phyloP scores from a whole-genome alignment of 768 basidiomycete genomes.

The Udeniomyces megalosporus region DNA sequence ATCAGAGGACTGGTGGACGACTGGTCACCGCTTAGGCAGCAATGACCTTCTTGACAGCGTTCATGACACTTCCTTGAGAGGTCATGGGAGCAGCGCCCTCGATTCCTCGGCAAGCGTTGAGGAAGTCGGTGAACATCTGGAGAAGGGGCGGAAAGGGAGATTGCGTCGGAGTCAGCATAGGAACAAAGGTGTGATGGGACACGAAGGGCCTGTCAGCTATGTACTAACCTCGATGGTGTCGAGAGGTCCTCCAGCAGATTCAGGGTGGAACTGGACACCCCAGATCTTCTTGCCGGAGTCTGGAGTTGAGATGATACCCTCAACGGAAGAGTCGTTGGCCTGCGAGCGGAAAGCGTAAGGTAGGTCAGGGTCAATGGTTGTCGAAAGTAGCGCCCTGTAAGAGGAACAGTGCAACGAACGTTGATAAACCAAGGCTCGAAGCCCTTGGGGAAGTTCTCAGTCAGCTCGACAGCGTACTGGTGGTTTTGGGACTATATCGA shows the following conservation, averaged over 20 bases:
- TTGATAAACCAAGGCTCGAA: slow-evolving; percentile 99
- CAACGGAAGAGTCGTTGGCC: slow-evolving; percentile 69
- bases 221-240: slow-evolving; percentile 89
- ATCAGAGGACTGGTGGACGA: too few relatives aligned
- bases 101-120: slow-evolving; percentile 26
- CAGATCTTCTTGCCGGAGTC: slow-evolving; percentile 82
- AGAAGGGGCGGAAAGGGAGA: neutral
- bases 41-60: too few relatives aligned
- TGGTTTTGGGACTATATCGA: slow-evolving; percentile 47
- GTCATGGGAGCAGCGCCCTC: neutral
- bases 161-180: neutral
- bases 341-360: neutral
- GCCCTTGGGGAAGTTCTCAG: slow-evolving; percentile 86
- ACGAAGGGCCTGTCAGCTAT: neutral
- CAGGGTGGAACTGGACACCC: slow-evolving; percentile 99
- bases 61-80: too few relatives aligned
- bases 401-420: slow-evolving; percentile 22
- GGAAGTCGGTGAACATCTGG: slow-evolving; percentile 89
- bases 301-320: slow-evolving; percentile 87
- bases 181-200: too few relatives aligned
- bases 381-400: too few relatives aligned
- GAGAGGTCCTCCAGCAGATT: slow-evolving; percentile 92
- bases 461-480: slow-evolving; percentile 87
- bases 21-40: too few relatives aligned
- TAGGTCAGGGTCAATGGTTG: neutral